Percentiles rank a stretch among this genome's conserved stretches.
Evolutionary conservation across 2,329 filamentous ascomycete genomes (phyloP).

Genomic region (Talaromyces amestolkiae): DNA sequence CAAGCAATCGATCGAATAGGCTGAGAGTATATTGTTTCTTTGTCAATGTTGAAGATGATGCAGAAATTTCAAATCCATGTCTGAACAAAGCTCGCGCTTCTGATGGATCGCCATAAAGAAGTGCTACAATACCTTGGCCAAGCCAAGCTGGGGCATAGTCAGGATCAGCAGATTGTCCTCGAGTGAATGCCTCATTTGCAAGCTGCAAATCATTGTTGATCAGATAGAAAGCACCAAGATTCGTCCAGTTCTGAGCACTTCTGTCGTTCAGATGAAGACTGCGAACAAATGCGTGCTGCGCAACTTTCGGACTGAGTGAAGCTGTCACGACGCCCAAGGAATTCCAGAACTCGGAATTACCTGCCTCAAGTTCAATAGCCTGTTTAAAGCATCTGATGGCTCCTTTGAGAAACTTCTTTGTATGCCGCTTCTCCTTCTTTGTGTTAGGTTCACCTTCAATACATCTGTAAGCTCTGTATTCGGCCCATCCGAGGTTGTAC

Average conservation of each 20-base stretch:
- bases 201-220: constrained; percentile 78
- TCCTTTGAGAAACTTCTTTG: constrained; percentile 69
- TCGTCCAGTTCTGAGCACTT: constrained; percentile 82
- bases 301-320: constrained; percentile 76
- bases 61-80: constrained; percentile 89
- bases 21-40: constrained; percentile 77
- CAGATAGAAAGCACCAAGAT: constrained; percentile 81
- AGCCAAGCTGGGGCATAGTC: constrained; percentile 93
- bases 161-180: constrained; percentile 89
- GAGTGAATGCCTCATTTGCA: constrained; percentile 86
- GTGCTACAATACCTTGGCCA: constrained; percentile 82
- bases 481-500: constrained; percentile 95
- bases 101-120: constrained; percentile 68
- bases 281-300: constrained; percentile 89
- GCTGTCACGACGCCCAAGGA: constrained; percentile 88
- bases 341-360: constrained; percentile 97
- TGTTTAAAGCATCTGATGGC: constrained; percentile 90
- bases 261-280: constrained; percentile 91
- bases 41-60: constrained; percentile 68
- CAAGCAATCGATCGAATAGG: constrained; percentile 76
- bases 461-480: constrained; percentile 74
- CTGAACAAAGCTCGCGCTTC: constrained; percentile 85
- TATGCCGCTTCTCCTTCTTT: constrained; percentile 50
- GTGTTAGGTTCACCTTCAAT: constrained; percentile 45
- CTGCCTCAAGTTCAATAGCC: constrained; percentile 90